Conservation (phyloP, 768 basidiomycete species). For the Russula brevipes region DNA sequence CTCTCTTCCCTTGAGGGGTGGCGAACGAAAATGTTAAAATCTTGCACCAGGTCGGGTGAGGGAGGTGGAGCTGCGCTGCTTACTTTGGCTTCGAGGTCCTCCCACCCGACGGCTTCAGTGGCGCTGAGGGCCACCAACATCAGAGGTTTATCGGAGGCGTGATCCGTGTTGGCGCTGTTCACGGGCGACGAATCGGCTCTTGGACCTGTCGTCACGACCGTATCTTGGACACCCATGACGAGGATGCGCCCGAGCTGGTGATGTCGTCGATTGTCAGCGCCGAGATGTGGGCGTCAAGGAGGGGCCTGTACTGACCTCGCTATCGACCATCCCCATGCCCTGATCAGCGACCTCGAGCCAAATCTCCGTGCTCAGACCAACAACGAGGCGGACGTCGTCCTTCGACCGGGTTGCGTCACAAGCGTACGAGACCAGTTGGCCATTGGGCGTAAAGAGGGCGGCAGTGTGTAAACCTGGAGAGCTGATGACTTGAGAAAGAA, state of each 20-base stretch:
- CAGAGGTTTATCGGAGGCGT: constrained; percentile 41
- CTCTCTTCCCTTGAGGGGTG: constrained; percentile 30
- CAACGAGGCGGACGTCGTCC: constrained; percentile 68
- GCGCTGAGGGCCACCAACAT: constrained; percentile 69
- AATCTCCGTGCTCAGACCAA: constrained; percentile 66
- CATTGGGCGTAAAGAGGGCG: constrained; percentile 64
- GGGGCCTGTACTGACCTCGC: constrained; percentile 50
- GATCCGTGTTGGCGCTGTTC: constrained; percentile 14
- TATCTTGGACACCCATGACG: constrained; percentile 57
- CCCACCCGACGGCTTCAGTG: constrained; percentile 58
- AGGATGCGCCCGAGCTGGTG: constrained; percentile 63
- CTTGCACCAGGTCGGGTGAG: not conserved
- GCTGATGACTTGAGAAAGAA: constrained; percentile 57
- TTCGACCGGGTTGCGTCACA: constrained; percentile 53
- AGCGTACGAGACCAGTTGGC: constrained; percentile 65
- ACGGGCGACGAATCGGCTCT: constrained; percentile 25
- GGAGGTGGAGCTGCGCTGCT: constrained; percentile 18
- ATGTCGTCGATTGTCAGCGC: not conserved
- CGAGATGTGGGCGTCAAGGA: not conserved
- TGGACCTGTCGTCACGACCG: constrained; percentile 1
- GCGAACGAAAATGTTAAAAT: not conserved
- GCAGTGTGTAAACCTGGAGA: constrained; percentile 64
- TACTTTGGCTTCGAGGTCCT: constrained; percentile 59
- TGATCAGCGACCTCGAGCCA: constrained; percentile 72
- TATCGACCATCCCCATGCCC: constrained; percentile 67